Evolutionary conservation across 2,329 filamentous ascomycete species (phyloP).

Genomic region (Rhinocladiella similis): DNA sequence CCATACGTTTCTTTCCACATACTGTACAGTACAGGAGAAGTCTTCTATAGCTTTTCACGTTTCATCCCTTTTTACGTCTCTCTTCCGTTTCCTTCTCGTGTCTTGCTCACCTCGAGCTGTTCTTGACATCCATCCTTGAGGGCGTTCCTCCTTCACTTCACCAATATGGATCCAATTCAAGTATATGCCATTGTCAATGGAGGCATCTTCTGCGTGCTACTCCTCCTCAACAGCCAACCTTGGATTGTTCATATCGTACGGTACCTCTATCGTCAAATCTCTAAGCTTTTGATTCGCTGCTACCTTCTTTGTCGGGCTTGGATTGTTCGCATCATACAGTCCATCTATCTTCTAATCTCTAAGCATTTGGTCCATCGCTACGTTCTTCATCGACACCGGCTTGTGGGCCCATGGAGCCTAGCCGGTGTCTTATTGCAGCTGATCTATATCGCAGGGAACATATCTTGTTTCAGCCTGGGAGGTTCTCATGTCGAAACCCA

Average conservation of each 20-base stretch:
- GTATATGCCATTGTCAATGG: constrained; percentile 31
- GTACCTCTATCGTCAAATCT: neutral
- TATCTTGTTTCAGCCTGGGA: constrained; percentile 10
- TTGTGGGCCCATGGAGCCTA: constrained; percentile 27
- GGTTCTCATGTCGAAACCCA: neutral
- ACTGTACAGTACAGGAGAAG: too few species aligned
- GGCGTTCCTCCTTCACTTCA: too few species aligned
- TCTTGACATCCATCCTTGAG: neutral
- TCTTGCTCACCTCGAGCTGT: too few species aligned
- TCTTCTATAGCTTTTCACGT: too few species aligned
- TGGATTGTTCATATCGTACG: neutral
- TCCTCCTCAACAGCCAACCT: constrained; percentile 23
- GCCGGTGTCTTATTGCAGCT: neutral
- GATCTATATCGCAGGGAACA: constrained; percentile 12
- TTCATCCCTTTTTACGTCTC: too few species aligned
- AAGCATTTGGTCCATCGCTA: neutral
- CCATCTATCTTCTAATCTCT: too few species aligned
- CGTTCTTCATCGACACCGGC: constrained; percentile 10
- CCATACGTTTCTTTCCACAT: too few species aligned
- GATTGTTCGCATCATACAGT: too few species aligned
- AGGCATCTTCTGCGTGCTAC: constrained; percentile 25
- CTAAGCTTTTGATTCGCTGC: too few species aligned
- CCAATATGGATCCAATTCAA: constrained; percentile 24
- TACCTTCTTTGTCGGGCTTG: too few species aligned
- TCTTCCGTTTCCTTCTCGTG: too few species aligned